Evolutionary conservation across 2,329 filamentous ascomycete species (phyloP).

Genomic region (Trichophyton verrucosum): DNA sequence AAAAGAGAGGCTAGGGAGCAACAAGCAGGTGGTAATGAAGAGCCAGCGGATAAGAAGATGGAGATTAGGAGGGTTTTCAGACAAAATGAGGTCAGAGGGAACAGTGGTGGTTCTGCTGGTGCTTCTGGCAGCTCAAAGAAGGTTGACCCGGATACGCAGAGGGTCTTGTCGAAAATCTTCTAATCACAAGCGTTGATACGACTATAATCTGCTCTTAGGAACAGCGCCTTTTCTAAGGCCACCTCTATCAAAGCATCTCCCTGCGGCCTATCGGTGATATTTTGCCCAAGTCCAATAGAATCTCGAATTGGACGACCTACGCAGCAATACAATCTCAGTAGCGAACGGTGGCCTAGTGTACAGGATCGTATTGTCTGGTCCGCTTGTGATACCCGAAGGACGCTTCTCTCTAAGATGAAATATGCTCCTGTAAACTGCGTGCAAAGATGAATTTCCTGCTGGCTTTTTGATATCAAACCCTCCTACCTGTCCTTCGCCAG

Average conservation of each 20-base stretch:
- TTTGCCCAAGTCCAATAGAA: neutral
- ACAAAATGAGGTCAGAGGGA: slow-evolving; percentile 29
- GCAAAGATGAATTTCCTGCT: no score
- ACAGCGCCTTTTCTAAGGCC: neutral
- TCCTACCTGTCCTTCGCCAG: no score
- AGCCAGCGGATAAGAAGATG: slow-evolving; percentile 12
- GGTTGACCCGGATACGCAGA: slow-evolving; percentile 27
- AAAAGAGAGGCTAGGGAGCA: slow-evolving; percentile 33
- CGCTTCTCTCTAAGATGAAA: no score
- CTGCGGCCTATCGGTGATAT: neutral
- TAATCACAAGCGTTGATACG: slow-evolving; percentile 12
- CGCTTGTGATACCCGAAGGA: no score
- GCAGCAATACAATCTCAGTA: no score
- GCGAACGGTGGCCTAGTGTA: no score
- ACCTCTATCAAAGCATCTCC: neutral
- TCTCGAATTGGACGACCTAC: neutral
- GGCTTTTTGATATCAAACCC: no score
- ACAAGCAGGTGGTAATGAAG: slow-evolving; percentile 14
- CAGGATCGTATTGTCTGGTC: no score
- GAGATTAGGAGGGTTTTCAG: slow-evolving; percentile 26
- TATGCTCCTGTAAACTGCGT: no score
- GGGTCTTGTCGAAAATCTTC: slow-evolving; percentile 37
- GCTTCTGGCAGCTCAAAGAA: slow-evolving; percentile 16
- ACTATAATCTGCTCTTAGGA: neutral
- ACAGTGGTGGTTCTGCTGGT: slow-evolving; percentile 6